phyloP scores from a whole-genome alignment of 768 basidiomycete genomes.

The Myochromella boudieri region DNA sequence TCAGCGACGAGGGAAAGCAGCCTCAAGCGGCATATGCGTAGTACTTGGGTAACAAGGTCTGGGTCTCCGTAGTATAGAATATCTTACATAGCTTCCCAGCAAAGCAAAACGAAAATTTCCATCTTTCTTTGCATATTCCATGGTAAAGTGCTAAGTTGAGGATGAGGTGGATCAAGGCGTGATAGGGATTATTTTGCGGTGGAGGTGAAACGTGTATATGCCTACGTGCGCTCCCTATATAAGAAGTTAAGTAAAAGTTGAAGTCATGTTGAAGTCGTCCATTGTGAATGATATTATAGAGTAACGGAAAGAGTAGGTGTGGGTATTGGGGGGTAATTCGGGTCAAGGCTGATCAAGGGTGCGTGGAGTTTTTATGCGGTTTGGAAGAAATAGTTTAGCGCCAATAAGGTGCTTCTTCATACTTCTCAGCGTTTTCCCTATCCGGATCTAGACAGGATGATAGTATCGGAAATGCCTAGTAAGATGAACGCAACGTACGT shows the following conservation, averaged over 20 bases:
- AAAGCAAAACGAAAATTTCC: not conserved
- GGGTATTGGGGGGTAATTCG: too few relatives aligned
- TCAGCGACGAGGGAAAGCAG: slow-evolving; percentile 47
- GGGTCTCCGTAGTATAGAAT: not conserved
- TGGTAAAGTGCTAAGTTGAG: not conserved
- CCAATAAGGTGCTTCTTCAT: not conserved
- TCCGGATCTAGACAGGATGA: not conserved
- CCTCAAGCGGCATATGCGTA: slow-evolving; percentile 45
- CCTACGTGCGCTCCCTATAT: too few relatives aligned
- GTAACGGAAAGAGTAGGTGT: too few relatives aligned
- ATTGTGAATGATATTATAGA: too few relatives aligned
- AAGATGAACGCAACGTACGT: not conserved
- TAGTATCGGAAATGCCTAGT: not conserved
- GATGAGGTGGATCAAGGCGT: not conserved
- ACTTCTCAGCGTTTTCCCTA: not conserved
- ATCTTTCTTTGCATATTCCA: not conserved
- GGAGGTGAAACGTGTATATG: too few relatives aligned
- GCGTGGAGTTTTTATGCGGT: not conserved
- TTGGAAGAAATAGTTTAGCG: not conserved
- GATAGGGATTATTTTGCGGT: not conserved
- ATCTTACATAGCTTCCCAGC: not conserved
- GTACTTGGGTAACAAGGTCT: not conserved
- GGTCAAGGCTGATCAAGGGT: not conserved
- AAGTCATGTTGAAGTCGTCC: too few relatives aligned
- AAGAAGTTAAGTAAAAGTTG: too few relatives aligned